Conservation (phyloP, 495 filamentous ascomycete species). For the Friedmanniomyces endolithicus region DNA sequence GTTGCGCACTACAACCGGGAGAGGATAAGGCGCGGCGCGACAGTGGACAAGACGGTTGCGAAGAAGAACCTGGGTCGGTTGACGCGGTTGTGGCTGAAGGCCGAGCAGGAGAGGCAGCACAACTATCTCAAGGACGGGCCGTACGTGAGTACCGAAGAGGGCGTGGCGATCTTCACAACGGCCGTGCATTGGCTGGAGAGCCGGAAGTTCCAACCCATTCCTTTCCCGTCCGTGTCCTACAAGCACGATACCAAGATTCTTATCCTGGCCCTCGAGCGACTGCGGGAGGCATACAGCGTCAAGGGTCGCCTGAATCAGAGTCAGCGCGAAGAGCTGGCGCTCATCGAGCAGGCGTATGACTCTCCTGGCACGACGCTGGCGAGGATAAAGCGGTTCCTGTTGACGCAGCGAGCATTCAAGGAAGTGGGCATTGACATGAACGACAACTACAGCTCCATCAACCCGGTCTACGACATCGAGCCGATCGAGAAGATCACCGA, state of each 20-base stretch:
- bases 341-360: slow-evolving; percentile 98
- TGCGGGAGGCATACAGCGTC: slow-evolving; percentile 94
- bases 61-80: slow-evolving; percentile 98
- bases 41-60: slow-evolving; percentile 96
- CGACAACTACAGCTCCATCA: slow-evolving; percentile 98
- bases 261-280: slow-evolving; percentile 85
- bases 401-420: slow-evolving; percentile 97
- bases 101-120: slow-evolving; percentile 96
- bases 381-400: slow-evolving; percentile 91
- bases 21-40: slow-evolving; percentile 87
- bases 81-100: slow-evolving; percentile 93
- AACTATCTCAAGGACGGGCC: slow-evolving; percentile 99
- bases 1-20: slow-evolving; percentile 98
- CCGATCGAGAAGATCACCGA: slow-evolving; percentile 99
- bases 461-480: slow-evolving; percentile 97
- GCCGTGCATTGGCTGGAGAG: slow-evolving; percentile 99
- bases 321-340: slow-evolving; percentile 89
- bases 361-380: slow-evolving; percentile 93
- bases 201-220: slow-evolving; percentile 94
- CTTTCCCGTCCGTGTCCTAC: slow-evolving; percentile 97
- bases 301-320: slow-evolving; percentile 96
- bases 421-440: slow-evolving; percentile 99
- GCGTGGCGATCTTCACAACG: slow-evolving; percentile 95
- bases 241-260: slow-evolving; percentile 99
- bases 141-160: slow-evolving; percentile 96